Base-by-base conservation (phyloP, 2,329 filamentous ascomycete species). In the Paraphoma chrysanthemicola region DNA sequence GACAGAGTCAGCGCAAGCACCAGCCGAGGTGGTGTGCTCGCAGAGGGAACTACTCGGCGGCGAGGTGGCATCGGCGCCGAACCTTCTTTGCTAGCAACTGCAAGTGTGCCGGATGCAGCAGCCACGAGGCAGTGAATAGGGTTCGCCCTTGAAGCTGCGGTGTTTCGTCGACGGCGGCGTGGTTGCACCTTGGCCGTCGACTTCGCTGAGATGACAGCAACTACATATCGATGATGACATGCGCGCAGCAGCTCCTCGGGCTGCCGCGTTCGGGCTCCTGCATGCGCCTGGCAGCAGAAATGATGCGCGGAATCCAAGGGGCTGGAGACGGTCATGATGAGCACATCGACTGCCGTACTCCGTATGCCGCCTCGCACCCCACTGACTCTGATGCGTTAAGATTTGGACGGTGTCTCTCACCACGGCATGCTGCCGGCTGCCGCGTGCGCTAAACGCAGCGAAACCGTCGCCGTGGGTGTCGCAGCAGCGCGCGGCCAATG, bases 371-470 rank as follows among this genome's bases (percentile, higher is more conserved):
- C 49, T 45, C 52, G 53, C 48, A 48, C 48, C 52, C 54, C 41
- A 48, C 58, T 62, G 65, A 68, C 57, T 67, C 67, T 58, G 44
- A 29, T 48, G 50, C 10, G 44, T 48, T 44, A 59, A 57, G 56
- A 56, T 60, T 60, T 57, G 43, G 62, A 51, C 62, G 59, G 62
- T 44, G 56, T 55, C 57, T 57, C 50, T 60, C 62, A 66, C 68
- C 58, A 66, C 59, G 56, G 53, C 54, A 6, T 60, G 63, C 64
- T 67, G 68, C 69, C 66, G 61, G 49, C 51, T 67, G 64, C 69
- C 69, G 67, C 66, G 64, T 62, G 60, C 68, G 61, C 71, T 73
- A 74, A 66, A 67, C 60, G 66, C 55, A 66, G 54, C 60, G 53
- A 64, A 67, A 36, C 69, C 71, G 69, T 62, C 62, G 59, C 60